A percentile compares a stretch with the other conserved stretches of the same genome.
phyloP scores from a whole-genome alignment of 2,329 filamentous ascomycete species.

The Epichloe brachyelytri region DNA sequence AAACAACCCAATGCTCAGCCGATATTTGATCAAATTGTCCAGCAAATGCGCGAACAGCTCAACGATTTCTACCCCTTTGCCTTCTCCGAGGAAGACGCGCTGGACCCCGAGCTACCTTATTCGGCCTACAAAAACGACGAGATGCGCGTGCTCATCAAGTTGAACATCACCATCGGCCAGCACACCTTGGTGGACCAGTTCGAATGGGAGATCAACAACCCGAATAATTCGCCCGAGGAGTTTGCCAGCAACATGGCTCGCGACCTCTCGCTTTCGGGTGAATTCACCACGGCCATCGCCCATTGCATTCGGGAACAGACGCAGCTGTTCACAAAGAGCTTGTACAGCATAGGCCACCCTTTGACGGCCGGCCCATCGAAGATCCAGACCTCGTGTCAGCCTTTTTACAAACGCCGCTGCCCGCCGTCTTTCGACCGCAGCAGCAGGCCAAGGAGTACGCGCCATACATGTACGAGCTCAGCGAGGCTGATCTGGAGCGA shows the following conservation, averaged over 20 bases:
- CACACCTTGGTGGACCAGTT: constrained; percentile 94
- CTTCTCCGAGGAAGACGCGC: constrained; percentile 75
- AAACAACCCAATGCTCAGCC: constrained; percentile 57
- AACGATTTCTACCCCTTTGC: constrained; percentile 89
- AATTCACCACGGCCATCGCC: constrained; percentile 94
- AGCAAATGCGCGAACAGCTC: constrained; percentile 77
- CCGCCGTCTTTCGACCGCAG: constrained; percentile 74
- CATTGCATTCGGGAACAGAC: constrained; percentile 95
- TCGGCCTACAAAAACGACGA: constrained; percentile 96
- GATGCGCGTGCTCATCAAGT: constrained; percentile 89
- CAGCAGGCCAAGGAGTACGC: constrained; percentile 90
- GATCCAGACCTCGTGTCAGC: constrained; percentile 78
- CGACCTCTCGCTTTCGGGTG: constrained; percentile 81
- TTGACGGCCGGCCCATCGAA: constrained; percentile 86
- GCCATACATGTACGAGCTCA: constrained; percentile 88
- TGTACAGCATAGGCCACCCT: constrained; percentile 88
- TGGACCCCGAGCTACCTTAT: constrained; percentile 84
- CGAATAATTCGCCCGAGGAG: constrained; percentile 83
- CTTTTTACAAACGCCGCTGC: constrained; percentile 75
- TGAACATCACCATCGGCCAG: constrained; percentile 94
- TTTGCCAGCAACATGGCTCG: constrained; percentile 83
- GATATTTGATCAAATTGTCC: constrained; percentile 45
- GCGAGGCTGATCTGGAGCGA: constrained; percentile 75
- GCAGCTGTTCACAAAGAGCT: constrained; percentile 83
- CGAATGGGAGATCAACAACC: constrained; percentile 98